Evolutionary conservation across 2,329 filamentous ascomycete species (phyloP), one percentile per base, ranked within the genome.

Genomic region (Xylaria sp.): DNA sequence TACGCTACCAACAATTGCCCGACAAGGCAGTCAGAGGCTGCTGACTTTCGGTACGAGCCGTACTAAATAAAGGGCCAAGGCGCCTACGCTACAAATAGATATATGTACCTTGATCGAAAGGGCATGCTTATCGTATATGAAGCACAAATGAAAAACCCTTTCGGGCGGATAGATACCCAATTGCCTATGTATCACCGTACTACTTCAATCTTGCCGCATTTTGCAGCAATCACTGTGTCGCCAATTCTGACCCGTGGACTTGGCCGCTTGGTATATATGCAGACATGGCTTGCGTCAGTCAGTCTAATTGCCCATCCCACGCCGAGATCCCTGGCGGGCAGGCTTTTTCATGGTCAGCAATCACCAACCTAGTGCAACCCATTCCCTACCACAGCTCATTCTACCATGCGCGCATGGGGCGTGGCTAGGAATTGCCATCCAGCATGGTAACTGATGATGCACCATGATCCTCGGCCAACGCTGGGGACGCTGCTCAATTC

Each of bases 371-470:
- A 63, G 69, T 34, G 62, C 65, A 65, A 68, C 48, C 54, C 58
- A 70, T 70, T 70, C 65, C 65, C 63, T 70, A 68, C 65, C 63
- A 70, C 52, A 63, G 28, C 62, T 63, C 65, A 62, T 70, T 65
- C 68, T 58, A 41, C 39, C 57, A 65, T 55, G 61, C 63, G 55
- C 61, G 52, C 23, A 59, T 34, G 44, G 23, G 51, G 37, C 51
- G 25, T 55, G 46, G 41, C 20, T 41, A 39, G 46, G 23, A 23
- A 48, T 56, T 48, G 39, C 28, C 28, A 25, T 48, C 50, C 62
- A 56, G 18, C 23, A 55, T 20, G 12, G 37, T 54, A 18, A 44
- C 48, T 54, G 50, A 54, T 37, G 20, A 13, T 31, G 25, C 50
- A 37, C 23, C 31, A 31, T 62, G 37, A 55, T 46, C 23, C 31